These are phyloP conservation scores for Kernera saxatilis DNA, from an alignment of 345 rosid genomes.

Conservation along the genomic window DNA sequence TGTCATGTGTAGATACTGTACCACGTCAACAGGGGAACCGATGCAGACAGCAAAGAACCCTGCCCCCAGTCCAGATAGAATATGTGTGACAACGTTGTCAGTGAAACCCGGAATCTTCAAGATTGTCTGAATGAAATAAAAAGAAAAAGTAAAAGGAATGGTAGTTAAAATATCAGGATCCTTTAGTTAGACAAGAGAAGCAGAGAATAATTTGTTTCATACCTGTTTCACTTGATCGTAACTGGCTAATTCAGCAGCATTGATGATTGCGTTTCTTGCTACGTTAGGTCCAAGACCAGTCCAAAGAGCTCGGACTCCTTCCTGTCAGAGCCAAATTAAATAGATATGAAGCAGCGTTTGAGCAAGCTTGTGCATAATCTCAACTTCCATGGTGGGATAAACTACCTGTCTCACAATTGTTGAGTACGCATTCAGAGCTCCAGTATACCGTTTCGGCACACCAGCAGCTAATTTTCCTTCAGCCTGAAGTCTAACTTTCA, in stretches of 20 bases:
- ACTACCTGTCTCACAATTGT: constrained; percentile 87
- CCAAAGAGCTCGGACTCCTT: constrained; percentile 93
- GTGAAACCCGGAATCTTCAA: constrained; percentile 95
- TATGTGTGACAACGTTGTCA: constrained; percentile 89
- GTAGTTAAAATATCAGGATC: background rate
- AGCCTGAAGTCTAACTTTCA: constrained; percentile 97
- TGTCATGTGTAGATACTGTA: constrained; percentile 34
- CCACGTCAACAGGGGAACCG: constrained; percentile 99
- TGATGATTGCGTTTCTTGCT: constrained; percentile 90
- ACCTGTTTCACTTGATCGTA: constrained; percentile 97
- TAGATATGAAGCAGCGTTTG: background rate
- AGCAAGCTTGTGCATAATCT: background rate
- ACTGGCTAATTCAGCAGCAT: constrained; percentile 97
- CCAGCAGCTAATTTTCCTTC: constrained; percentile 96
- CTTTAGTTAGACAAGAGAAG: background rate
- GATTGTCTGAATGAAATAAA: constrained; percentile 55
- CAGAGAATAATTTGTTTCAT: background rate
- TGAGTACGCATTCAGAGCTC: constrained; percentile 90
- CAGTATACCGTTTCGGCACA: constrained; percentile 90
- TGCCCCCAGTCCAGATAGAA: constrained; percentile 89
- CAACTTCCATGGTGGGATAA: constrained; percentile 14
- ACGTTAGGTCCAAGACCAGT: constrained; percentile 94
- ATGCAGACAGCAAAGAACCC: constrained; percentile 97
- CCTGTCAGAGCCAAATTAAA: constrained; percentile 42
- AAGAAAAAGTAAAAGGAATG: background rate